These are phyloP conservation scores for Thyridium curvatum DNA, from an alignment of 2,329 filamentous ascomycete species.

Conservation along the genomic window DNA sequence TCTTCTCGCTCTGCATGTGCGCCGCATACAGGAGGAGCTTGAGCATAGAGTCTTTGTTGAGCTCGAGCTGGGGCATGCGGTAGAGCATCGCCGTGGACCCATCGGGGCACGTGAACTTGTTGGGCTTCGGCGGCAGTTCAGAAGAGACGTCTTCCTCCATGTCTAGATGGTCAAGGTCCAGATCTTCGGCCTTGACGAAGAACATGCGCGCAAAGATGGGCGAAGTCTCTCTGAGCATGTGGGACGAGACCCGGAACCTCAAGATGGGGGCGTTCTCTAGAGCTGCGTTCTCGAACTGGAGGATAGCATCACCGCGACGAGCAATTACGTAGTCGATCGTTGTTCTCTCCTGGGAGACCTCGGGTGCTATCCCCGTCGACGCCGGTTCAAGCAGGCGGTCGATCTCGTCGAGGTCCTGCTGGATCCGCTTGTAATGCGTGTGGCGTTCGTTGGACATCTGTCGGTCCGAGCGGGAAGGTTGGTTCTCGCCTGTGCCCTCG, in stretches of 20 bases:
- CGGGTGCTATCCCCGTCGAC: constrained; percentile 10
- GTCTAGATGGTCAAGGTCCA: constrained; percentile 17
- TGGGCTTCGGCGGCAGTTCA: constrained; percentile 27
- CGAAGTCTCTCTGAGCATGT: constrained; percentile 43
- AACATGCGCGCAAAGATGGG: constrained; percentile 46
- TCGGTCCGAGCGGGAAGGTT: too few species aligned
- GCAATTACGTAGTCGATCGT: constrained; percentile 37
- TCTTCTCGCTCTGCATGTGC: constrained; percentile 38
- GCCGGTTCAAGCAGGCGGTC: too few species aligned
- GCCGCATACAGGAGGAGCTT: constrained; percentile 44
- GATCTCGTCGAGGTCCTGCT: too few species aligned
- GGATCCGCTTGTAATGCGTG: too few species aligned
- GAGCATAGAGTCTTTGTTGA: constrained; percentile 32
- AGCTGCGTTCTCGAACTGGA: constrained; percentile 42
- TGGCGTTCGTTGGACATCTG: too few species aligned
- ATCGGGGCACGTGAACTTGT: constrained; percentile 31
- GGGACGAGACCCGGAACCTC: constrained; percentile 45
- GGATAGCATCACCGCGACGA: constrained; percentile 38
- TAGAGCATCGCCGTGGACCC: constrained; percentile 39
- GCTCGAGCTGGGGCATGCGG: constrained; percentile 45
- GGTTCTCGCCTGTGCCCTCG: too few species aligned
- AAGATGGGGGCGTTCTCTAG: constrained; percentile 29
- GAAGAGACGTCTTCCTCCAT: constrained; percentile 29
- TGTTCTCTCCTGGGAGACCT: constrained; percentile 28
- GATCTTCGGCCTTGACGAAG: neutral